Conservation (phyloP, 192 early-diverging fungal genomes). For the Coemansia biformis region DNA sequence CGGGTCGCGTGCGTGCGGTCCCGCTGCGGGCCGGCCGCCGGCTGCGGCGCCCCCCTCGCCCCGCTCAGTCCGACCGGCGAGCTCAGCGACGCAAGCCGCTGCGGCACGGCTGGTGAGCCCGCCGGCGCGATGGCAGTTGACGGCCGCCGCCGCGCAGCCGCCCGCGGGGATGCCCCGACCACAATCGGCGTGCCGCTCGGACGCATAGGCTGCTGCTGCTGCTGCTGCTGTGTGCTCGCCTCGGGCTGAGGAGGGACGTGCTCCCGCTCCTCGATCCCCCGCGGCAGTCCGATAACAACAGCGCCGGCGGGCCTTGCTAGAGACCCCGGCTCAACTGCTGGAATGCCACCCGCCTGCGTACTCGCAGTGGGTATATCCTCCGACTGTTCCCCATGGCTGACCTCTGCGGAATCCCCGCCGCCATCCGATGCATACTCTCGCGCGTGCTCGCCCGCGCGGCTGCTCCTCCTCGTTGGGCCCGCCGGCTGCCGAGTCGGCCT, state of each 20-base stretch:
- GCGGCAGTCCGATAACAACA: conserved; percentile 2
- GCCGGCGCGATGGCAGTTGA: conserved; percentile 2
- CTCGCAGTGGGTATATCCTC: no score
- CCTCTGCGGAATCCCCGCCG: background rate
- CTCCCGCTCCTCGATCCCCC: background rate
- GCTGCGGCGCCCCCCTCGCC: no score
- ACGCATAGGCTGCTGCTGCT: background rate
- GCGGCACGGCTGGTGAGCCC: conserved; percentile 1
- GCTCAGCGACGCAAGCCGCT: conserved; percentile 29
- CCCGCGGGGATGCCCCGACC: conserved; percentile 3
- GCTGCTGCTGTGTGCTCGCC: background rate
- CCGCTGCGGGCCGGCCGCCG: background rate
- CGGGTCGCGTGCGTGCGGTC: background rate
- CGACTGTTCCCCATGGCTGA: no score
- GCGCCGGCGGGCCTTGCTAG: background rate
- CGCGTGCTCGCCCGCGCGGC: background rate
- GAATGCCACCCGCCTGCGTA: no score
- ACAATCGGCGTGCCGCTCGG: conserved; percentile 14
- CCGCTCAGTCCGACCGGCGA: conserved; percentile 7
- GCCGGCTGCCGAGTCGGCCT: conserved; percentile 7
- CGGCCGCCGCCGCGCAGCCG: background rate
- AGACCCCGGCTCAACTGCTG: conserved; percentile 5
- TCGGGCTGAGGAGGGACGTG: background rate
- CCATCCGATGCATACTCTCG: background rate
- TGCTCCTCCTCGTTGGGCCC: conserved; percentile 4